phyloP scores from a whole-genome alignment of 2,329 filamentous ascomycete species.

The Botrytis hyacinthi region DNA sequence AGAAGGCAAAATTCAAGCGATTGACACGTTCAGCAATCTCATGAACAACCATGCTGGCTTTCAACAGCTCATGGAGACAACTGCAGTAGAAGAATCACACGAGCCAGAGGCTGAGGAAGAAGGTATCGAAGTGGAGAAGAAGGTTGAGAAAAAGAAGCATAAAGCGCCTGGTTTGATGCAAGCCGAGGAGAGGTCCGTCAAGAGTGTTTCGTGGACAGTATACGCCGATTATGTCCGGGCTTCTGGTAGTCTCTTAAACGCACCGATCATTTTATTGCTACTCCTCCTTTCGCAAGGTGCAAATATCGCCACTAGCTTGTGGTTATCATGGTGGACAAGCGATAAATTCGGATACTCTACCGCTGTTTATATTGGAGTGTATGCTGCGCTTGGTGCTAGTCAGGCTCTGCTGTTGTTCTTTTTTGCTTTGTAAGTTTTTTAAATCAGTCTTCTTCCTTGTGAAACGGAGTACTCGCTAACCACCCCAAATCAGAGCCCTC shows the following conservation, averaged over 20 bases:
- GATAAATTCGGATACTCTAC: slow-evolving; percentile 61
- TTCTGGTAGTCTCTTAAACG: slow-evolving; percentile 56
- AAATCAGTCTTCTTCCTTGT: background rate
- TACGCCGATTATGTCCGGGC: slow-evolving; percentile 65
- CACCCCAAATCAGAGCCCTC: slow-evolving; percentile 47
- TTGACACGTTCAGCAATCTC: slow-evolving; percentile 87
- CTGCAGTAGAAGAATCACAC: slow-evolving; percentile 67
- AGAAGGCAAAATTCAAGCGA: slow-evolving; percentile 74
- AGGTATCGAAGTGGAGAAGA: slow-evolving; percentile 47
- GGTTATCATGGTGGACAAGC: slow-evolving; percentile 49
- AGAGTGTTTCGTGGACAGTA: slow-evolving; percentile 61
- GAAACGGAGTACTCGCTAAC: background rate
- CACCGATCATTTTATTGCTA: slow-evolving; percentile 53
- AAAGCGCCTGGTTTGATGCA: slow-evolving; percentile 69
- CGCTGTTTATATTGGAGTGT: slow-evolving; percentile 70
- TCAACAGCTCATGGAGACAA: slow-evolving; percentile 78
- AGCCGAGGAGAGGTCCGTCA: slow-evolving; percentile 59
- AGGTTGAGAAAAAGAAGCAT: slow-evolving; percentile 47
- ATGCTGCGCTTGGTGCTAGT: slow-evolving; percentile 66
- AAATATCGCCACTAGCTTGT: slow-evolving; percentile 85
- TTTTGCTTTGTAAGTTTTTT: slow-evolving; percentile 60
- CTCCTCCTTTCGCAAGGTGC: slow-evolving; percentile 67
- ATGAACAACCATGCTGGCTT: slow-evolving; percentile 79
- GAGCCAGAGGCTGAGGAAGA: slow-evolving; percentile 49
- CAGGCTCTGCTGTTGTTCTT: slow-evolving; percentile 76